Evolutionary conservation across 164 flowering plant species (phyloP).

Genomic region (Platanus orientalis): DNA sequence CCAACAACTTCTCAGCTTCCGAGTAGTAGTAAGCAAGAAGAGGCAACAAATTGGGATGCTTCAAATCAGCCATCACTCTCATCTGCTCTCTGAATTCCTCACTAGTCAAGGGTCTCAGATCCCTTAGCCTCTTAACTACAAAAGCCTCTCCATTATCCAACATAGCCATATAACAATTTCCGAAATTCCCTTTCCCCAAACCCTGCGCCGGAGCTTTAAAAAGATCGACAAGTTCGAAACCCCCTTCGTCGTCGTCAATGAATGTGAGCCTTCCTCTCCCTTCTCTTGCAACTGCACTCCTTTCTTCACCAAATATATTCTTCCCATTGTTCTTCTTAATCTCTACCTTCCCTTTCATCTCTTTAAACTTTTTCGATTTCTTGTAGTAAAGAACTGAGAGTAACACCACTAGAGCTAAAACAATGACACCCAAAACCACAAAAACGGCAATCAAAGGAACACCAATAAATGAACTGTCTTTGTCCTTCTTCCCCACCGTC

Average conservation of each 20-base stretch:
- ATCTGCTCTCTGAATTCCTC: slow-evolving; percentile 48
- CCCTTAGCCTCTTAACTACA: slow-evolving; percentile 56
- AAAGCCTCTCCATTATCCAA: slow-evolving; percentile 29
- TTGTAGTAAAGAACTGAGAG: slow-evolving; percentile 29
- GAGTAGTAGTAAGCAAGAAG: slow-evolving; percentile 50
- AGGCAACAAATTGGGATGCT: slow-evolving; percentile 63
- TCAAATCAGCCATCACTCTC: slow-evolving; percentile 26
- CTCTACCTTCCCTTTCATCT: slow-evolving; percentile 9
- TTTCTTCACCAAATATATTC: too few relatives aligned
- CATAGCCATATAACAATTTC: slow-evolving; percentile 47
- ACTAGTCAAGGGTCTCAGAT: slow-evolving; percentile 40
- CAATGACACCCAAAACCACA: slow-evolving; percentile 27
- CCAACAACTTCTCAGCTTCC: slow-evolving; percentile 57
- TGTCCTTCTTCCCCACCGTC: neutral
- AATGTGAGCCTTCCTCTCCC: slow-evolving; percentile 41
- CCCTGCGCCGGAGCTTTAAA: slow-evolving; percentile 66
- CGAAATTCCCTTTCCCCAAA: slow-evolving; percentile 58
- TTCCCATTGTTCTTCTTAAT: neutral
- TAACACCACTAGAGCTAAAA: slow-evolving; percentile 22
- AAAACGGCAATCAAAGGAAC: slow-evolving; percentile 12
- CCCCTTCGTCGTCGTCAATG: slow-evolving; percentile 15
- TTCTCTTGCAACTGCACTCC: slow-evolving; percentile 1
- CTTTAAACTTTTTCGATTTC: slow-evolving; percentile 21
- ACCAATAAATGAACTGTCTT: neutral
- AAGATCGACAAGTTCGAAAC: slow-evolving; percentile 49